Conservation (phyloP, 2,329 filamentous ascomycete genomes). For the Fusarium cicatricum region DNA sequence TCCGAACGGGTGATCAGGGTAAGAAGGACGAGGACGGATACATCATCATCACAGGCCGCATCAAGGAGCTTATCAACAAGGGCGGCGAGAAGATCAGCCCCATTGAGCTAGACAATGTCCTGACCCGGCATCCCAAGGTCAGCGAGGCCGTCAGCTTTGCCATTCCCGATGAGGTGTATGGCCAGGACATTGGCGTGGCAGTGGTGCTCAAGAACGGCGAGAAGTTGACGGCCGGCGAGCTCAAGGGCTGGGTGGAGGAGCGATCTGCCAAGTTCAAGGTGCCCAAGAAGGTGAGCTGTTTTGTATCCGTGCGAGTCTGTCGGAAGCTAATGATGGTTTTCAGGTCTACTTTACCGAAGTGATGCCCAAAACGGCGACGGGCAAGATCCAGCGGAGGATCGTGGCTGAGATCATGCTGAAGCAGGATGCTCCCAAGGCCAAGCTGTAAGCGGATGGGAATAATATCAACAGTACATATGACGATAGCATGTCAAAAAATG, state of each 20-base stretch:
- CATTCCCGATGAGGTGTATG: slow-evolving; percentile 82
- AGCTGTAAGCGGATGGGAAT: slow-evolving; percentile 54
- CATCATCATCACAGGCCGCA: slow-evolving; percentile 86
- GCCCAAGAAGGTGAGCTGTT: slow-evolving; percentile 74
- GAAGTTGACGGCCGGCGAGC: slow-evolving; percentile 62
- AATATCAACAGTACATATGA: neutral
- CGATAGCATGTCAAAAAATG: neutral
- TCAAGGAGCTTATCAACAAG: slow-evolving; percentile 94
- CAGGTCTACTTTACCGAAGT: slow-evolving; percentile 81
- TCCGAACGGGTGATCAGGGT: slow-evolving; percentile 88
- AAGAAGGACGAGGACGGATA: slow-evolving; percentile 83
- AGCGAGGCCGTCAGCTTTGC: slow-evolving; percentile 85
- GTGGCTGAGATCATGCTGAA: slow-evolving; percentile 88
- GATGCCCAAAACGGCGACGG: slow-evolving; percentile 93
- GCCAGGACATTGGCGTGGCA: slow-evolving; percentile 81
- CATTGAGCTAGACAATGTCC: slow-evolving; percentile 85
- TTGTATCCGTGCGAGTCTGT: neutral
- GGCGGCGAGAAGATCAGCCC: slow-evolving; percentile 90
- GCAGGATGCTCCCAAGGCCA: slow-evolving; percentile 64
- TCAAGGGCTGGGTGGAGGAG: slow-evolving; percentile 74
- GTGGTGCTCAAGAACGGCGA: slow-evolving; percentile 75
- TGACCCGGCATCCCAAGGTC: slow-evolving; percentile 76
- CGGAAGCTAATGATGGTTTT: slow-evolving; percentile 1
- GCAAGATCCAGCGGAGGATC: slow-evolving; percentile 85
- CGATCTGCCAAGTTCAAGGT: slow-evolving; percentile 85